phyloP scores from a whole-genome alignment of 441 rosid species.

The Aquilaria agallochum region DNA sequence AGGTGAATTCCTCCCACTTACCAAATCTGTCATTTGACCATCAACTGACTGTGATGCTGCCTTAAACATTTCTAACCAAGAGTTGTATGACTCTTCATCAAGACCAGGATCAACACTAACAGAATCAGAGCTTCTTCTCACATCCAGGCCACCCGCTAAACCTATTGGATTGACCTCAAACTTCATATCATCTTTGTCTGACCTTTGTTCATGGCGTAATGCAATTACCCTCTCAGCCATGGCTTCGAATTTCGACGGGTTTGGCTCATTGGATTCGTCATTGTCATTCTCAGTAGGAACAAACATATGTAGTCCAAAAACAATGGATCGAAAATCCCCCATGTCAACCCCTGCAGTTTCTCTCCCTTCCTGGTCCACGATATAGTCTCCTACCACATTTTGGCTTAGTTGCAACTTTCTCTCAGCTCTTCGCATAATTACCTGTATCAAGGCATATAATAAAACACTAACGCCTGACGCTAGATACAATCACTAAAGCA shows the following conservation, averaged over 20 bases:
- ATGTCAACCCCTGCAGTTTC: constrained; percentile 43
- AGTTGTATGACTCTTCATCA: constrained; percentile 81
- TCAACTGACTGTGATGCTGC: constrained; percentile 43
- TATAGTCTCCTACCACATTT: constrained; percentile 62
- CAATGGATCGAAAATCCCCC: constrained; percentile 60
- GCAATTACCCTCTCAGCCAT: constrained; percentile 67
- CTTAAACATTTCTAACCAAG: constrained; percentile 84
- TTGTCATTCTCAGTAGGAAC: constrained; percentile 42
- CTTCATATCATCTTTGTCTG: constrained; percentile 37
- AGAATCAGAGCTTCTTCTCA: constrained; percentile 27
- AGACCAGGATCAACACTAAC: constrained; percentile 45
- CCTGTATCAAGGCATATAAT: constrained; percentile 35
- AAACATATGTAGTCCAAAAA: constrained; percentile 71
- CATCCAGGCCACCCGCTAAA: constrained; percentile 20
- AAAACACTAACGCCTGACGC: neutral
- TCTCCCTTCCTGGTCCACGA: constrained; percentile 36
- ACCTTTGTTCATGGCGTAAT: constrained; percentile 37
- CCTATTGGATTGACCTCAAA: constrained; percentile 46
- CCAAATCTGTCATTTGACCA: constrained; percentile 30
- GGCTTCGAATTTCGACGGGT: constrained; percentile 48
- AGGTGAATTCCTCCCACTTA: constrained; percentile 38
- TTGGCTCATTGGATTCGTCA: constrained; percentile 42
- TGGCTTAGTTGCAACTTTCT: constrained; percentile 81
- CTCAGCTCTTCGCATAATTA: constrained; percentile 78
- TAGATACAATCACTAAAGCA: constrained; percentile 3